Percentiles rank a stretch among this genome's conserved stretches.
These are phyloP conservation scores for Daldinia concentrica DNA, from an alignment of 495 filamentous ascomycete genomes.

Conservation along the genomic window DNA sequence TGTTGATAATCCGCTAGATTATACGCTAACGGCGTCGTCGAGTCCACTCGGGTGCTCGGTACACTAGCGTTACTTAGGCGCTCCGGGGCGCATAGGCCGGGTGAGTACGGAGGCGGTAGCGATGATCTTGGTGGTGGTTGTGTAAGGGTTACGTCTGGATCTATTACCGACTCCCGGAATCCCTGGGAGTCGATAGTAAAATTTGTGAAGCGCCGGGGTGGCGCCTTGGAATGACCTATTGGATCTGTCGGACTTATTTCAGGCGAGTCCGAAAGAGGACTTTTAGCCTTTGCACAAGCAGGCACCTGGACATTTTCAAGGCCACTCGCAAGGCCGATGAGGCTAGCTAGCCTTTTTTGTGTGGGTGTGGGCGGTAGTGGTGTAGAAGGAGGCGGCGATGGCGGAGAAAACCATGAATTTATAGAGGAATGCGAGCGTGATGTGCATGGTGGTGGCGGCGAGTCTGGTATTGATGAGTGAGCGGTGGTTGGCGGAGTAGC, in stretches of 20 bases:
- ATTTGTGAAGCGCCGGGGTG: conserved; percentile 12
- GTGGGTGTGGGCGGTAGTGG: conserved; percentile 34
- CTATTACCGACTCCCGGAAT: conserved; percentile 33
- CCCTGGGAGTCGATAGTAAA: conserved; percentile 26
- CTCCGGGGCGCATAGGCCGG: conserved; percentile 18
- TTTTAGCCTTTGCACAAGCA: conserved; percentile 16
- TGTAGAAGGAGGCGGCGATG: conserved; percentile 33
- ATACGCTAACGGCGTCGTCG: conserved; percentile 28
- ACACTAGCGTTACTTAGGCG: conserved; percentile 18
- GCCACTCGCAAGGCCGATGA: conserved; percentile 19
- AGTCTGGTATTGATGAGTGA: conserved; percentile 14
- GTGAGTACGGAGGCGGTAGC: conserved; percentile 34
- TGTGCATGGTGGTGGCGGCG: conserved; percentile 20
- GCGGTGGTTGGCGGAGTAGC: conserved; percentile 20
- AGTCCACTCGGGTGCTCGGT: conserved; percentile 30
- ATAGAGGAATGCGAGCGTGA: conserved; percentile 29
- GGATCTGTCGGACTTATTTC: background rate
- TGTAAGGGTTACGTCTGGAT: conserved; percentile 30
- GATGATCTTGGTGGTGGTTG: conserved; percentile 29
- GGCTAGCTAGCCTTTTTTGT: conserved; percentile 28
- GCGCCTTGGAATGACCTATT: conserved; percentile 1
- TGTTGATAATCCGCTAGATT: conserved; percentile 3
- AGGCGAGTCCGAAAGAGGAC: conserved; percentile 2
- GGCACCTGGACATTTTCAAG: conserved; percentile 26
- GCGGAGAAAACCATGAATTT: conserved; percentile 36